These are phyloP conservation scores for Lentinula novae-zelandiae DNA, from an alignment of 1,284 basidiomycete genomes.

Conservation along the genomic window DNA sequence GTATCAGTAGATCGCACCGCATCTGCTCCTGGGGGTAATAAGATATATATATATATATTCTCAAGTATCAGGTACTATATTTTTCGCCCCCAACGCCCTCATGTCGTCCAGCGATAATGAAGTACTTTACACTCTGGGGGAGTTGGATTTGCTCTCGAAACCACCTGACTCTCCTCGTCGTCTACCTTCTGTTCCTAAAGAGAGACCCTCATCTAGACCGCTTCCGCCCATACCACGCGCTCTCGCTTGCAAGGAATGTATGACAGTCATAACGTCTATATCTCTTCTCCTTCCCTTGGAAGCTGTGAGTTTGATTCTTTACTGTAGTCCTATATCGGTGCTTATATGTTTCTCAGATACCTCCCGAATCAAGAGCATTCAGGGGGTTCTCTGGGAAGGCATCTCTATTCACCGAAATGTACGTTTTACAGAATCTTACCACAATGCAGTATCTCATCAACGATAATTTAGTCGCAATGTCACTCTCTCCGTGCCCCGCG, in stretches of 20 bases:
- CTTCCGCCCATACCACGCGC: conserved; percentile 38
- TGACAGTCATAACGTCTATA: conserved; percentile 39
- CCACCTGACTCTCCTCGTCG: conserved; percentile 23
- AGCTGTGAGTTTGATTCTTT: conserved; percentile 29
- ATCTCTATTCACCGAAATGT: conserved; percentile 49
- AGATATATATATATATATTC: not conserved
- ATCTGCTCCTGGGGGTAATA: not conserved
- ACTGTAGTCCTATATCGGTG: not conserved
- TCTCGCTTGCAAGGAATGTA: conserved; percentile 41
- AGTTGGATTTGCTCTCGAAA: conserved; percentile 13
- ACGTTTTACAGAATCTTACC: conserved; percentile 18
- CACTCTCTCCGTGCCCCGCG: conserved; percentile 31
- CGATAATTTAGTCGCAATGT: conserved; percentile 35
- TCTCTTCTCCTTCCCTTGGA: conserved; percentile 37
- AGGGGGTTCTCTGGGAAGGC: conserved; percentile 47
- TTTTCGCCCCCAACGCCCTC: not conserved
- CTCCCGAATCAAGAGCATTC: conserved; percentile 39
- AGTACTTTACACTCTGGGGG: conserved; percentile 6
- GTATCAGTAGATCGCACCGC: conserved; percentile 1
- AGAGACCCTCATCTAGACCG: conserved; percentile 28
- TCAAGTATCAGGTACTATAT: not conserved
- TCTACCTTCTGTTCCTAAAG: conserved; percentile 28
- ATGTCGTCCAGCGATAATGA: conserved; percentile 14
- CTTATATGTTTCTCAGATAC: conserved; percentile 28
- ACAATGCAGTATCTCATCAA: not conserved